Conservation (phyloP, 139 green algal species). For the Chlorella sp. region DNA sequence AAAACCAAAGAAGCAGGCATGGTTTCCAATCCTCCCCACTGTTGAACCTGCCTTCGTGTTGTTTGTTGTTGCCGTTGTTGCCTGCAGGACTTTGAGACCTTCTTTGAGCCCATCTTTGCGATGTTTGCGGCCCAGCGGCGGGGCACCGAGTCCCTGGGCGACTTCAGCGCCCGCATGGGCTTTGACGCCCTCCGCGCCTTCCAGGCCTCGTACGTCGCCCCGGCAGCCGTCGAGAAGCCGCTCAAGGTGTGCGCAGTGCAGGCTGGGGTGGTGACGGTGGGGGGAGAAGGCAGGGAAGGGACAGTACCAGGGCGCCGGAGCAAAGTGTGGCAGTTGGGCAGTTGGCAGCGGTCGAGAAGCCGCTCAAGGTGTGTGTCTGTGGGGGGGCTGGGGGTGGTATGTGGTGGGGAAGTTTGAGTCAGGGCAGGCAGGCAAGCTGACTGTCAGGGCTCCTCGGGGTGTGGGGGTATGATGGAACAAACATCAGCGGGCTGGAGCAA, state of each 20-base stretch:
- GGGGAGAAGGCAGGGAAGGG: too few species aligned
- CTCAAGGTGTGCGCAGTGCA: slow-evolving; percentile 5
- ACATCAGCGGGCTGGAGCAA: too few species aligned
- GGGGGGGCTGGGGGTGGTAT: too few species aligned
- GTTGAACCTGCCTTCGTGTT: not conserved
- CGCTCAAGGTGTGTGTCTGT: too few species aligned
- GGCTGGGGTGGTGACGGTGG: not conserved
- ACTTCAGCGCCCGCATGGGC: slow-evolving; percentile 80
- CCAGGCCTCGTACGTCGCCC: slow-evolving; percentile 54
- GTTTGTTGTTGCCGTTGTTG: not conserved
- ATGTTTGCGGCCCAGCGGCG: slow-evolving; percentile 69
- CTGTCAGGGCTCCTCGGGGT: too few species aligned
- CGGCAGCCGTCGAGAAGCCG: slow-evolving; percentile 22
- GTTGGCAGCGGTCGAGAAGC: too few species aligned
- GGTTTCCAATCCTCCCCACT: not conserved
- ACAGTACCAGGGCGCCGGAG: too few species aligned
- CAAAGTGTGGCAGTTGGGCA: too few species aligned
- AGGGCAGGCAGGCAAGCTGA: too few species aligned
- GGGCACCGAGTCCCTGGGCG: slow-evolving; percentile 86
- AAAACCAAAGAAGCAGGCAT: too few species aligned
- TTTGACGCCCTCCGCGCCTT: slow-evolving; percentile 66
- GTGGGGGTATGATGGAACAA: too few species aligned
- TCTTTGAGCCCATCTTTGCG: slow-evolving; percentile 92
- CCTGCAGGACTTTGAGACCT: slow-evolving; percentile 89
- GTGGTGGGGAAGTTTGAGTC: too few species aligned